Percentiles rank a stretch among this genome's conserved stretches.
These are phyloP conservation scores for Trametopsis cervina DNA, from an alignment of 768 basidiomycete species.

Conservation along the genomic window DNA sequence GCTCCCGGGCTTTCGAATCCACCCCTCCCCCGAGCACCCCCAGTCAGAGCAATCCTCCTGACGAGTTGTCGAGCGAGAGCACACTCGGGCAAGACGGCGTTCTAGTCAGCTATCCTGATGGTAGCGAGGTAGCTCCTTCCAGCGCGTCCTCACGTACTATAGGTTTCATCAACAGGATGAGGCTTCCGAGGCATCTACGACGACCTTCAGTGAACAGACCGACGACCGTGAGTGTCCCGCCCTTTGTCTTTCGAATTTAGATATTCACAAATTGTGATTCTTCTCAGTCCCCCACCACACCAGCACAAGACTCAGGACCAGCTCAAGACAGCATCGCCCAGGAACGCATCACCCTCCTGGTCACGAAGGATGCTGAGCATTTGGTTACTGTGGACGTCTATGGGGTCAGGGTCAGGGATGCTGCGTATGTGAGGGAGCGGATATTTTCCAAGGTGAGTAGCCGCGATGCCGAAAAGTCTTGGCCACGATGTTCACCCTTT, in stretches of 20 bases:
- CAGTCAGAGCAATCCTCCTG: slow-evolving; percentile 38
- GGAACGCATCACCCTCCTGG: slow-evolving; percentile 27
- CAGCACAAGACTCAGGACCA: slow-evolving; percentile 17
- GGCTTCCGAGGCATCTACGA: slow-evolving; percentile 17
- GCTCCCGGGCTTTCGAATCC: slow-evolving; percentile 57
- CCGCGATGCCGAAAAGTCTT: no score
- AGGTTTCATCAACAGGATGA: slow-evolving; percentile 16
- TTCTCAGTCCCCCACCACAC: slow-evolving; percentile 21
- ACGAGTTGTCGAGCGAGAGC: slow-evolving; percentile 32
- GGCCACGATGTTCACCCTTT: no score
- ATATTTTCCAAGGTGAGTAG: slow-evolving; percentile 69
- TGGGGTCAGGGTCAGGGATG: slow-evolving; percentile 40
- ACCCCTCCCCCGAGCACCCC: slow-evolving; percentile 71
- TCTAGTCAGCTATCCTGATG: slow-evolving; percentile 12
- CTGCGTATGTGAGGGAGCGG: slow-evolving; percentile 69
- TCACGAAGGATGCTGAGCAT: slow-evolving; percentile 72
- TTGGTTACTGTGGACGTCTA: slow-evolving; percentile 69
- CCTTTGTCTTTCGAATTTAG: neutral
- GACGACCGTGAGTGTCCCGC: slow-evolving; percentile 20
- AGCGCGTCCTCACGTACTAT: slow-evolving; percentile 20
- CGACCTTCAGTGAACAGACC: slow-evolving; percentile 25
- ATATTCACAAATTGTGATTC: slow-evolving; percentile 12
- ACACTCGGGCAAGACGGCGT: slow-evolving; percentile 27
- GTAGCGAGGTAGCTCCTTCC: slow-evolving; percentile 20
- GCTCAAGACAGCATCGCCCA: no score